Evolutionary conservation across 2,329 filamentous ascomycete genomes (phyloP), one percentile per base, ranked within the genome.

Genomic region (Grosmannia clavigera): DNA sequence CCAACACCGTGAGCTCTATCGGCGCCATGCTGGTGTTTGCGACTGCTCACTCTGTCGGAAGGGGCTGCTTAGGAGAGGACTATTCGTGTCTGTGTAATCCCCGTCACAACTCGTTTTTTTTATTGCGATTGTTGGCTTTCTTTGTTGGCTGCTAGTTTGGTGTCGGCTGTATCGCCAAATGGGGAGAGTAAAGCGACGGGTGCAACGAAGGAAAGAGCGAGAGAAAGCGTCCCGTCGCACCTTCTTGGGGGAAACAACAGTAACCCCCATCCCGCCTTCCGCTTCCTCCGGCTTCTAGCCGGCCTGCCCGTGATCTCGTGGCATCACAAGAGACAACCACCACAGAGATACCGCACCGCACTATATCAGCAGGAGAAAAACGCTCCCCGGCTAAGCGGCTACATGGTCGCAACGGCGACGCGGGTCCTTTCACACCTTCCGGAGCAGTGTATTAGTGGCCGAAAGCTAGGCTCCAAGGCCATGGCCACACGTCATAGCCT

Each of bases 1-100:
- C 81, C 22, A 83, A 72, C 29, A 82, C 78, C 1, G 73, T 79
- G 48, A 82, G 65, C 64, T 82, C 75, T 60, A 83, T 33, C 29
- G 29, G 52, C 5, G 6, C 14, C 29, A 54, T 54, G 31, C 43
- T 46, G 16, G 7, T 22, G 19, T n/a, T n/a, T 9, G 14, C 43
- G 9, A 3, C 29, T 54, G 52, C 4, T 11, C 6, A 9, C 10
- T 11, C 33, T 7, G 33, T 11, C 9, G 33, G 33, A 35, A 35
- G 33, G 9, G 29, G 10, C 11, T 31, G 38, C 25, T 27, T 11
- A 5, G n/a, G 19, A 31, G 6, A 19, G 19, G 3, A n/a, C 3
- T 9, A 19, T 46, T 46, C 16, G 43, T n/a, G 43, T 43, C 19
- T n/a, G 38, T 40, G 38, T 40, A 40, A 40, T 14, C 38, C 38